Evolutionary conservation across 1,139 yeast genomes (phyloP), one percentile per base, ranked within the genome.

Genomic region (Zygoascus sp.): DNA sequence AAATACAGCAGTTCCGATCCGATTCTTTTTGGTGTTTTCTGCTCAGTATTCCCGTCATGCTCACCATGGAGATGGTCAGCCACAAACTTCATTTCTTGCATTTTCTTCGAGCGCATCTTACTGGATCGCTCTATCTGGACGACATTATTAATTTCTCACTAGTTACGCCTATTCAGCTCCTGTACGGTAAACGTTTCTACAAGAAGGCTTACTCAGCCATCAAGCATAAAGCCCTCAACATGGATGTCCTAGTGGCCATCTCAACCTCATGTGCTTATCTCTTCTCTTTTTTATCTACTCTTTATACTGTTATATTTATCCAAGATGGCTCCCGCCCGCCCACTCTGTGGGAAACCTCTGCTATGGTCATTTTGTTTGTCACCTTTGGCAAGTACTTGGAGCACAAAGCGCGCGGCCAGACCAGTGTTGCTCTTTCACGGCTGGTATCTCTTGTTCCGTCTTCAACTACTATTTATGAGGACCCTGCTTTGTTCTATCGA

Each of bases 311-410:
- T 60, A 61, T 53, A 59, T 40, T 27, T 25, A 73, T 74, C 47
- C 62, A 56, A 65, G 66, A 57, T 40, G 41, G 53, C 21, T 51
- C 56, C n/a, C 63, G 61, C 16, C 96, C 97, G 3, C 77, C 74
- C 50, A 81, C 89, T 1, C 71, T 89, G 38, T 90, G 94, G 71
- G 97, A 89, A 53, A 89, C 97, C 0, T 76, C 89, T 2, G 80
- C 83, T 11, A 87, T 92, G 95, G 73, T 94, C 44, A 74, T 90
- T 44, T 71, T 83, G 5, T 92, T 89, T 65, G 88, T 94, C 30
- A 77, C 92, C 5, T 70, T 89, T 42, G 98, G 98, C 2, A 90
- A 92, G 66, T 85, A 87, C 76, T 71, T 90, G 19, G 98, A 94
- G 62, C 87, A 86, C 64, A 81, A 77, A 56, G 98, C 98, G 2